Percentiles rank a stretch among this genome's conserved stretches.
These are phyloP conservation scores for Apophysomyces trapeziformis DNA, from an alignment of 371 early-diverging fungal genomes.

Conservation along the genomic window DNA sequence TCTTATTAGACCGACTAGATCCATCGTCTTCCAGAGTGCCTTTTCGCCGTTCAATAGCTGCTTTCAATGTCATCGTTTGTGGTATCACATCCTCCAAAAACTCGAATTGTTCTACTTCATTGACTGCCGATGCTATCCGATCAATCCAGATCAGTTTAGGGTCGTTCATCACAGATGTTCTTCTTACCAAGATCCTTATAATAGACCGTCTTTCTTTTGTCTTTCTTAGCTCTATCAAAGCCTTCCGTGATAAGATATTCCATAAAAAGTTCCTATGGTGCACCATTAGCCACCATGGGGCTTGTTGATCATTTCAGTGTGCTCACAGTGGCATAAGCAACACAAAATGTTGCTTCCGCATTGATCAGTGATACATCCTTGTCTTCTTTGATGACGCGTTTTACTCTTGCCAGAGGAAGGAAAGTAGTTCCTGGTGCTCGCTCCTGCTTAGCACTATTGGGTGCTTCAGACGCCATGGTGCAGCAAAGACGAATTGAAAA, in stretches of 20 bases:
- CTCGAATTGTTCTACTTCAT: constrained; percentile 85
- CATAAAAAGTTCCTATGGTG: constrained; percentile 73
- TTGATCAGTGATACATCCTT: constrained; percentile 72
- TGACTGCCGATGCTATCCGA: constrained; percentile 41
- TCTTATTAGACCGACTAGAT: neutral
- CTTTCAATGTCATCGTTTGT: constrained; percentile 57
- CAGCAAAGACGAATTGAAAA: neutral
- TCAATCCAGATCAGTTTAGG: neutral
- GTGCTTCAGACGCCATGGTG: constrained; percentile 6
- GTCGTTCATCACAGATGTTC: neutral
- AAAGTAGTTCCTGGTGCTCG: constrained; percentile 58
- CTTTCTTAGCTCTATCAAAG: constrained; percentile 63
- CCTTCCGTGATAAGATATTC: constrained; percentile 73
- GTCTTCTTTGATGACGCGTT: constrained; percentile 85
- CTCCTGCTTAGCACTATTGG: constrained; percentile 19
- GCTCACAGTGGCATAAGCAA: constrained; percentile 76
- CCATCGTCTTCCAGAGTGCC: constrained; percentile 46
- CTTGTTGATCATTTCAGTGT: neutral
- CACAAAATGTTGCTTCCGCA: constrained; percentile 78
- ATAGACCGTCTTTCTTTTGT: constrained; percentile 74
- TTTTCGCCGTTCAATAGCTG: constrained; percentile 60
- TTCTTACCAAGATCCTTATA: constrained; percentile 77
- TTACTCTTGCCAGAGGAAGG: constrained; percentile 78
- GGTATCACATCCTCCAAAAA: constrained; percentile 91
- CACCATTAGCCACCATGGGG: neutral